These are phyloP conservation scores for Suillus variegatus DNA, from an alignment of 768 basidiomycete genomes.

Conservation along the genomic window DNA sequence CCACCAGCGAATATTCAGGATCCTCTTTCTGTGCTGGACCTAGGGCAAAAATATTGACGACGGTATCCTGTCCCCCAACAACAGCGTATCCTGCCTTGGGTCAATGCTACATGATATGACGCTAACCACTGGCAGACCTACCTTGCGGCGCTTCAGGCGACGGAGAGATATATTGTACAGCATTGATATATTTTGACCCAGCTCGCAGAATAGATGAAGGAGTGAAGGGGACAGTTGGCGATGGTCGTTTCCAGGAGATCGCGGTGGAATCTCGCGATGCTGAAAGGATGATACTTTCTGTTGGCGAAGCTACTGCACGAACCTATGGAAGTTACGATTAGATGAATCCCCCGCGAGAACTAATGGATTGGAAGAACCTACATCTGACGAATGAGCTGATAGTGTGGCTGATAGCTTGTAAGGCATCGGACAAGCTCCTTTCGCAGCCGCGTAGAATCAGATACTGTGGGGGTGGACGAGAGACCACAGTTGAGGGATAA, in stretches of 20 bases:
- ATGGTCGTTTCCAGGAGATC: conserved; percentile 74
- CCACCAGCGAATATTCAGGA: conserved; percentile 80
- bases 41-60: conserved; percentile 82
- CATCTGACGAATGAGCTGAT: conserved; percentile 71
- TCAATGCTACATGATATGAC: conserved; percentile 10
- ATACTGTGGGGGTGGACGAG: background rate
- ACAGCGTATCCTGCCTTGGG: conserved; percentile 69
- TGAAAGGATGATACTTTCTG: conserved; percentile 78
- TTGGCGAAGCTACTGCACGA: conserved; percentile 76
- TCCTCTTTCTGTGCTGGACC: conserved; percentile 57
- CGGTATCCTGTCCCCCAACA: conserved; percentile 86
- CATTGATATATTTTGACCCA: conserved; percentile 77
- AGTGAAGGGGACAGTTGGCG: conserved; percentile 50
- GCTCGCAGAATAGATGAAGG: conserved; percentile 57
- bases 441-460: conserved; percentile 6
- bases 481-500: background rate
- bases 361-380: conserved; percentile 39
- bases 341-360: conserved; percentile 13
- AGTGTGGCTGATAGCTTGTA: conserved; percentile 80
- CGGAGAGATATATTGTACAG: conserved; percentile 78
- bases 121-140: conserved; percentile 31
- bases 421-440: conserved; percentile 45
- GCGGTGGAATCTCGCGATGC: conserved; percentile 92
- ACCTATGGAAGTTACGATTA: conserved; percentile 54
- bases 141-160: conserved; percentile 69